Evolutionary conservation across 83 land plant species (phyloP).

Genomic region (Larix sibirica): DNA sequence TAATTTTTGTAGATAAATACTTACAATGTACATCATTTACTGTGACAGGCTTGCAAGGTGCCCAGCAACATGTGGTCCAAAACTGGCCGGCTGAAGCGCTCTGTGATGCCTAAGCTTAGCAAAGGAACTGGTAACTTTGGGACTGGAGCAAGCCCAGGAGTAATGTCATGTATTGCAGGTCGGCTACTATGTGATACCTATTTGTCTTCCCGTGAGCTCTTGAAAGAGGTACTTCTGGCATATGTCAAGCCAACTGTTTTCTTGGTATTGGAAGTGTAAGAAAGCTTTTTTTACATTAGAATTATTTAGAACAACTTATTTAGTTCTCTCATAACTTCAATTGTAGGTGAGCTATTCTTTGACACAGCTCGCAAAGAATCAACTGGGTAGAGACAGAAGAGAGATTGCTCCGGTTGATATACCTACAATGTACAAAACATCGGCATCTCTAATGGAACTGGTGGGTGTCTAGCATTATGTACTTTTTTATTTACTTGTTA

Average conservation of each 20-base stretch:
- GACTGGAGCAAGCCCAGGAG: slow-evolving; percentile 92
- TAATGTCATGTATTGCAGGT: slow-evolving; percentile 94
- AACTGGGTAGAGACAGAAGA: slow-evolving; percentile 84
- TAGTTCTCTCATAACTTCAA: background rate
- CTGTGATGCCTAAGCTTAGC: slow-evolving; percentile 85
- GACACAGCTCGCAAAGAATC: slow-evolving; percentile 88
- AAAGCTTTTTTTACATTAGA: background rate
- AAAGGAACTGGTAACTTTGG: slow-evolving; percentile 83
- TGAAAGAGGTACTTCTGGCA: slow-evolving; percentile 71
- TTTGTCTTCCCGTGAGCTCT: slow-evolving; percentile 86
- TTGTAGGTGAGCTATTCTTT: slow-evolving; percentile 92
- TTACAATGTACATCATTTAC: background rate
- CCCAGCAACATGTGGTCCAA: slow-evolving; percentile 94
- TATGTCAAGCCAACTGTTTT: background rate
- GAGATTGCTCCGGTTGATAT: slow-evolving; percentile 89
- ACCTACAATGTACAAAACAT: slow-evolving; percentile 72
- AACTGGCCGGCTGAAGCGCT: slow-evolving; percentile 91
- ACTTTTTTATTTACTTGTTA: slow-evolving; percentile 15
- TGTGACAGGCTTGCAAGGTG: slow-evolving; percentile 79
- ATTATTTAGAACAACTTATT: background rate
- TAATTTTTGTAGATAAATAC: background rate
- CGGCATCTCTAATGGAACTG: slow-evolving; percentile 75
- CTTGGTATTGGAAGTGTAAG: background rate
- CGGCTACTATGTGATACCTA: slow-evolving; percentile 97
- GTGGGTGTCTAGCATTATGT: slow-evolving; percentile 41